A percentile compares a stretch with the other conserved stretches of the same genome.
Evolutionary conservation across 2,329 filamentous ascomycete species (phyloP).

Genomic region (Sporothrix globosa): DNA sequence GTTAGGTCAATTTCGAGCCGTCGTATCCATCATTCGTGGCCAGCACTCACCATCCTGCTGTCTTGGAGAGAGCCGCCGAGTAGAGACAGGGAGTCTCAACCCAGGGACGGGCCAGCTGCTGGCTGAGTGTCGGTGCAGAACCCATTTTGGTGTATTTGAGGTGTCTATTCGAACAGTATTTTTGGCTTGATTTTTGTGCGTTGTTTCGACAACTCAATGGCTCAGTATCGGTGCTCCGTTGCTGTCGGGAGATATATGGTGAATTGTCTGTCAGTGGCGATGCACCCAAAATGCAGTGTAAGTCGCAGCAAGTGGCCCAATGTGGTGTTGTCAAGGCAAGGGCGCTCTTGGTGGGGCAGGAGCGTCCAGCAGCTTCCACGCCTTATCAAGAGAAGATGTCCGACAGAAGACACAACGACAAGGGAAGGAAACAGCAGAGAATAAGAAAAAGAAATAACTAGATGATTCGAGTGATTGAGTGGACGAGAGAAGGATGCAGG

Average conservation of each 20-base stretch:
- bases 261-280: background rate
- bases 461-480: background rate
- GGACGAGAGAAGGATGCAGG: background rate
- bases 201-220: background rate
- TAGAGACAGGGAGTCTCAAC: constrained; percentile 69
- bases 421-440: background rate
- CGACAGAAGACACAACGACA: background rate
- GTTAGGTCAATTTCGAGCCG: no score
- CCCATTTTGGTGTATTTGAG: constrained; percentile 27
- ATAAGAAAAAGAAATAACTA: background rate
- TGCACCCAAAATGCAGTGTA: background rate
- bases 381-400: background rate
- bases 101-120: constrained; percentile 55
- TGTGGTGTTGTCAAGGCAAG: constrained; percentile 18
- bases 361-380: constrained; percentile 18
- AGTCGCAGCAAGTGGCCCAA: constrained; percentile 4
- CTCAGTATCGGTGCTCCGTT: background rate
- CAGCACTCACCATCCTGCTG: constrained; percentile 64
- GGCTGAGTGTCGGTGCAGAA: constrained; percentile 24
- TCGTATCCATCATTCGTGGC: no score
- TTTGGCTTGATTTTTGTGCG: background rate
- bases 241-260: background rate
- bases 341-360: constrained; percentile 19
- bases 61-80: constrained; percentile 65
- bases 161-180: background rate